Evolutionary conservation across 2,329 filamentous ascomycete genomes (phyloP), one percentile per base, ranked within the genome.

Genomic region (Sclerotinia nivalis): DNA sequence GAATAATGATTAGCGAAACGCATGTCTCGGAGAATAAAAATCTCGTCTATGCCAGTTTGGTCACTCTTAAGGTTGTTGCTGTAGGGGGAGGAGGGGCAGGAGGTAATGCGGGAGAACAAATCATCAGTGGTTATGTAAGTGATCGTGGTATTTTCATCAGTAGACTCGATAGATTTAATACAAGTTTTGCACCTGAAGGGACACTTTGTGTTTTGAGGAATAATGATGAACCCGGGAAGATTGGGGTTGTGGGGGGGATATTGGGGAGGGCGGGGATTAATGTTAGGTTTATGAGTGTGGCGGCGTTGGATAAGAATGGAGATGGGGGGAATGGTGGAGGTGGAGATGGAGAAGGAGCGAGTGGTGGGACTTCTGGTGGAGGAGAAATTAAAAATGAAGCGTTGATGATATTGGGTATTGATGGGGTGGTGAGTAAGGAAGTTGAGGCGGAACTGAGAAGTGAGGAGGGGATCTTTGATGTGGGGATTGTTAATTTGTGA

Each of bases 141-240:
- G 88, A 87, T 43, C 86, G 88, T 72, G 83, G 82, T 15, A 83
- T 88, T 13, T 91, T 88, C 79, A 94, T 96, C 75, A 90, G 88
- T 40, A 87, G 91, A 37, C 81, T 96, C 12, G 91, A 89, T 75
- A 86, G 89, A 1, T 96, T 95, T 81, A 87, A 86, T 52, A 91
- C 91, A 0, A 88, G 87, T 6, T 95, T 96, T 73, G 84, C 87
- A 15, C 91, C 92, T 0, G 86, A 91, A 71, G 92, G 92, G 0
- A 92, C 88, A 0, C 79, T 95, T 70, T 83, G 94, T n/a, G 90
- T 95, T 71, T 86, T 93, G 75, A 87, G 93, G 76, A 95, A 95
- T 81, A 93, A 92, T 76, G 92, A 96, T 77, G 86, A 89, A 73
- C 91, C 91, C 0, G 92, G 92, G 15, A 94, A 93, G 83, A 95